Percentiles rank a stretch among this genome's conserved stretches.
These are phyloP conservation scores for Suhomyces kilbournensis DNA, from an alignment of 805 yeast genomes.

Conservation along the genomic window DNA sequence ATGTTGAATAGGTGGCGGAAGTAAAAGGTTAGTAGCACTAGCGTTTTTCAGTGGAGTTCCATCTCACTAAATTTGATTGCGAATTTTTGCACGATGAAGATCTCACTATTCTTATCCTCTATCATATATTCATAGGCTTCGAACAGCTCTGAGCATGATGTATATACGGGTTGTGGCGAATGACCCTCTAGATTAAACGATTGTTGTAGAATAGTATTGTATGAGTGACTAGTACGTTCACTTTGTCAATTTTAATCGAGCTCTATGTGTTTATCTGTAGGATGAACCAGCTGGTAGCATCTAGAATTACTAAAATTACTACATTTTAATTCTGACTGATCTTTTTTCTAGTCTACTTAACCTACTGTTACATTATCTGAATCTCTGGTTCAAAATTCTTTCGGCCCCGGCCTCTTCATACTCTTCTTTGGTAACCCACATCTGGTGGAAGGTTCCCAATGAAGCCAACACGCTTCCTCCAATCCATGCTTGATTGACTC, in stretches of 20 bases:
- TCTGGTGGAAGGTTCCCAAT: constrained; percentile 90
- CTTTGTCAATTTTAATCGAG: neutral
- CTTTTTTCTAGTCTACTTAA: neutral
- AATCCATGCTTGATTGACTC: constrained; percentile 82
- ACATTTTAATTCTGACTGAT: neutral
- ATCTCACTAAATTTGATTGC: neutral
- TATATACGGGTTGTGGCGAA: neutral
- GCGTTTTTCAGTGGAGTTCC: neutral
- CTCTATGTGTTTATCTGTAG: no score
- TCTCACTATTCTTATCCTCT: neutral
- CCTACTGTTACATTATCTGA: constrained; percentile 46
- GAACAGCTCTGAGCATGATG: neutral
- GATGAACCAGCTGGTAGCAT: no score
- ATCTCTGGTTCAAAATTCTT: constrained; percentile 74
- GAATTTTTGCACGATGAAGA: neutral
- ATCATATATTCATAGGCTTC: no score
- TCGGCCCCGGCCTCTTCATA: constrained; percentile 87
- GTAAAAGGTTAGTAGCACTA: neutral
- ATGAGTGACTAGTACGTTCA: neutral
- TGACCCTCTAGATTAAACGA: neutral
- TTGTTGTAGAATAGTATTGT: neutral
- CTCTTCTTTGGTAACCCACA: constrained; percentile 88
- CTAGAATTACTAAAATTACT: neutral
- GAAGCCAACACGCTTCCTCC: constrained; percentile 89
- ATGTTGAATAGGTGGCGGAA: neutral